Conservation (phyloP, 352 stramenopile species). For the Globisporangium nodosum region DNA sequence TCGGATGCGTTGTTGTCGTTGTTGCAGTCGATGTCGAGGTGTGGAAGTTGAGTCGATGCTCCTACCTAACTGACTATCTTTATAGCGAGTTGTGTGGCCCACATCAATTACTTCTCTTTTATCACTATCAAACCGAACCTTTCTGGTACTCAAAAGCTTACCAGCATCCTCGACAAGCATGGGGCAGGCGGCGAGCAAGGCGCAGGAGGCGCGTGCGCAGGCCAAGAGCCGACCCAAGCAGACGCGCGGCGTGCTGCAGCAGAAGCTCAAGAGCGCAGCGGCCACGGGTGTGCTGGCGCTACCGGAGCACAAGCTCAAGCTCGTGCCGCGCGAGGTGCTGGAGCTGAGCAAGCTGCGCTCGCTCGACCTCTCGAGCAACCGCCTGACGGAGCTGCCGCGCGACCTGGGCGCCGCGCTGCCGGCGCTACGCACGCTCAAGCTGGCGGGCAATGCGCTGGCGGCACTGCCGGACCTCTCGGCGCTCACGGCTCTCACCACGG, state of each 20-base stretch:
- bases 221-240: constrained; percentile 82
- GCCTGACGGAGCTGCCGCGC: constrained; percentile 41
- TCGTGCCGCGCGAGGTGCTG: constrained; percentile 53
- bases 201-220: constrained; percentile 55
- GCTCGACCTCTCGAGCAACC: constrained; percentile 71
- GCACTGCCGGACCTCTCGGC: constrained; percentile 60
- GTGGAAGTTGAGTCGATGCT: too few relatives aligned
- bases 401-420: constrained; percentile 29
- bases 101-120: not conserved
- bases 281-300: constrained; percentile 67
- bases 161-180: constrained; percentile 16
- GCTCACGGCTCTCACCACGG: constrained; percentile 62
- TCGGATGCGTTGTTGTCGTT: too few relatives aligned
- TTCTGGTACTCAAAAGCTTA: too few relatives aligned
- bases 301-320: constrained; percentile 68
- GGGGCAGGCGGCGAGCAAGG: constrained; percentile 64
- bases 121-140: not conserved
- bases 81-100: too few relatives aligned
- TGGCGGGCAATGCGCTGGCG: constrained; percentile 49
- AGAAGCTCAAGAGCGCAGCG: constrained; percentile 65
- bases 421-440: constrained; percentile 71
- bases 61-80: too few relatives aligned
- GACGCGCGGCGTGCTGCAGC: constrained; percentile 60
- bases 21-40: too few relatives aligned
- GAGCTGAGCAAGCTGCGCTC: constrained; percentile 47